A percentile compares a stretch with the other conserved stretches of the same genome.
phyloP scores from a whole-genome alignment of 2,329 filamentous ascomycete genomes.

The Aspergillus vadensis region DNA sequence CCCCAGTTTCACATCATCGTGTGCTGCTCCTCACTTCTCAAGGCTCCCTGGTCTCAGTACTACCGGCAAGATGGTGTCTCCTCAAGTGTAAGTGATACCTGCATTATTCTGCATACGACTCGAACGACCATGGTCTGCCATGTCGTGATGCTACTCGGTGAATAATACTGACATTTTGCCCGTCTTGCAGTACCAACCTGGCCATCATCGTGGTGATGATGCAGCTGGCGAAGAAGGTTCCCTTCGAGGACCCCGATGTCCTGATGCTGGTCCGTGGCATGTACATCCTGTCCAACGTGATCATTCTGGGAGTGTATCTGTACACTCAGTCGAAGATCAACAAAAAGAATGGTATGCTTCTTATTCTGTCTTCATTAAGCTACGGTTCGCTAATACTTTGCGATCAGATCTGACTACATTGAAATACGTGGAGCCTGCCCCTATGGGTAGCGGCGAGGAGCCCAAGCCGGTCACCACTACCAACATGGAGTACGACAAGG shows the following conservation, averaged over 20 bases:
- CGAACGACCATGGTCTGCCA: neutral
- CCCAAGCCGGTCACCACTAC: conserved; percentile 96
- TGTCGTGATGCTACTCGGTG: neutral
- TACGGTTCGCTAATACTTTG: conserved; percentile 3
- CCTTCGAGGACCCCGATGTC: conserved; percentile 83
- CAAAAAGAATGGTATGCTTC: conserved; percentile 85
- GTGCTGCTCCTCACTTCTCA: conserved; percentile 17
- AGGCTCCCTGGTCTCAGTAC: conserved; percentile 14
- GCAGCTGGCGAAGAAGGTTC: conserved; percentile 94
- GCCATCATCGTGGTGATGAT: conserved; percentile 96
- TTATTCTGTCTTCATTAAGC: neutral
- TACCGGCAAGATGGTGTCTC: conserved; percentile 62
- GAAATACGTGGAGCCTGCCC: conserved; percentile 96
- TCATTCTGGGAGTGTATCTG: conserved; percentile 82
- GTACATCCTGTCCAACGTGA: conserved; percentile 72
- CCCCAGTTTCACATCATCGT: conserved; percentile 13
- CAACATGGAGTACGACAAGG: conserved; percentile 88
- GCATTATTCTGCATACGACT: neutral
- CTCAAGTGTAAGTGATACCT: conserved; percentile 60
- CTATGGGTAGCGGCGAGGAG: conserved; percentile 91
- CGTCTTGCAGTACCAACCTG: conserved; percentile 73
- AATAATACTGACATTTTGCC: conserved; percentile 16
- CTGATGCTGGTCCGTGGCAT: conserved; percentile 64
- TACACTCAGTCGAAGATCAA: conserved; percentile 85
- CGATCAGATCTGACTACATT: conserved; percentile 84